Base-by-base conservation (phyloP, 768 basidiomycete genomes). In the Fomitopsis pulvina region DNA sequence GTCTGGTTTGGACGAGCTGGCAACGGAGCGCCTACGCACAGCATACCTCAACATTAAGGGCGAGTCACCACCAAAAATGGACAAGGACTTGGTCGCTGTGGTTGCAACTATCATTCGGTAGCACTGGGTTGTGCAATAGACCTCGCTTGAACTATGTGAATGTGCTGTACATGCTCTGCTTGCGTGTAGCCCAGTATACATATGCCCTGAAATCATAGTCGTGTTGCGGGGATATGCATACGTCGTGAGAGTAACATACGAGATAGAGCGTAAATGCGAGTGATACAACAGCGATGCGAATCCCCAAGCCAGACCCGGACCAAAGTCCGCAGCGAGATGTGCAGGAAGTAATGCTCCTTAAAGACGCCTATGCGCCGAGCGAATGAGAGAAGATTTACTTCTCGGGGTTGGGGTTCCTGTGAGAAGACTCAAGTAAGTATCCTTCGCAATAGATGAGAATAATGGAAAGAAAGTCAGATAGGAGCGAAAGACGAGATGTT, bases 401-500 rank as follows among this genome's bases (percentile, higher is more conserved):
- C 58, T 66, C 68, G 55, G 68, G 68, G 60, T 69, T 69, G 45
- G 68, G 61, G 57, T 69, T 69, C 68, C 68, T 69, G 49, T 28
- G 21, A 47, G 27, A 54, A 40, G 18, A 18, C 16, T 16, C 24
- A 42, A 11, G 56, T 62, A 21, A 65, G 54, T 25, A 49, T 39
- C n/a, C 7, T 21, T 10, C 10, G 28, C 28, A 51, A 20, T n/a
- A 30, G 12, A 30, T 3, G 11, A 27, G 40, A 27, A 32, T 24
- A 55, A 40, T 39, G 46, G 50, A 52, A 45, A 48, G 57, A 51
- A 57, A 54, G 69, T 94, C 92, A 94, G 91, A 94, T 94, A 94
- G 92, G 91, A 94, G 92, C 92, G 92, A 94, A 94, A 94, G 92
- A 96, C 91, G 68, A 80, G 86, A 89, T 90, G 83, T 58, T 75